Evolutionary conservation across 306 rosid species (phyloP).

Genomic region (Cicer cuneatum): DNA sequence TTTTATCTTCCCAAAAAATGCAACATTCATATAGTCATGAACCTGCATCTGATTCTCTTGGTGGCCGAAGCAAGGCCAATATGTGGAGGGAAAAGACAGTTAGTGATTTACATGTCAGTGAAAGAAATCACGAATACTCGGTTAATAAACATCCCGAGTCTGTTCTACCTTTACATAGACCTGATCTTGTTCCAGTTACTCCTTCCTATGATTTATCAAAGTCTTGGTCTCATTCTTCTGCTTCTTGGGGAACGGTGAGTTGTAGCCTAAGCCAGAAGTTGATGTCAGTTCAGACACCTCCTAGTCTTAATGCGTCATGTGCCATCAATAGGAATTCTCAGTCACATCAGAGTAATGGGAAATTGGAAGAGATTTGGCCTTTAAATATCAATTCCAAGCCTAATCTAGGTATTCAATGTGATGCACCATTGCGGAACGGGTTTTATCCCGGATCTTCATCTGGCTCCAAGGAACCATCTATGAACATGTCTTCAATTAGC

Average conservation of each 20-base stretch:
- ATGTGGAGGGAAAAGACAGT: conserved; percentile 63
- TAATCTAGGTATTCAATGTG: conserved; percentile 57
- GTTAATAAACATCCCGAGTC: conserved; percentile 53
- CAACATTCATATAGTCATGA: conserved; percentile 59
- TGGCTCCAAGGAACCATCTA: conserved; percentile 64
- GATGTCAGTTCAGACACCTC: conserved; percentile 61
- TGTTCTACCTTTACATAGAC: conserved; percentile 54
- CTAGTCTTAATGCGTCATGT: conserved; percentile 53
- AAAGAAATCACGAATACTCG: conserved; percentile 57
- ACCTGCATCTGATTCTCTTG: conserved; percentile 50
- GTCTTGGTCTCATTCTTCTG: conserved; percentile 71
- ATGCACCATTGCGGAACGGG: conserved; percentile 63
- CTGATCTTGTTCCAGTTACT: conserved; percentile 50
- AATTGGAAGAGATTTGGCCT: conserved; percentile 68
- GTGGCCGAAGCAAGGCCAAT: conserved; percentile 57
- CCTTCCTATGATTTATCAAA: conserved; percentile 60
- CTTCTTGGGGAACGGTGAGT: conserved; percentile 75
- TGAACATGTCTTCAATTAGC: conserved; percentile 61
- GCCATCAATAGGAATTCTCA: conserved; percentile 59
- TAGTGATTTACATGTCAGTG: conserved; percentile 55
- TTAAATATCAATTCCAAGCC: conserved; percentile 61
- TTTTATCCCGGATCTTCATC: conserved; percentile 66
- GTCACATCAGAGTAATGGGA: conserved; percentile 64
- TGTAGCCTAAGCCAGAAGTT: conserved; percentile 68
- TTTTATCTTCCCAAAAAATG: conserved; percentile 55